Evolutionary conservation across 495 filamentous ascomycete species (phyloP), one percentile per base, ranked within the genome.

Genomic region (Massariosphaeria phaeospora): DNA sequence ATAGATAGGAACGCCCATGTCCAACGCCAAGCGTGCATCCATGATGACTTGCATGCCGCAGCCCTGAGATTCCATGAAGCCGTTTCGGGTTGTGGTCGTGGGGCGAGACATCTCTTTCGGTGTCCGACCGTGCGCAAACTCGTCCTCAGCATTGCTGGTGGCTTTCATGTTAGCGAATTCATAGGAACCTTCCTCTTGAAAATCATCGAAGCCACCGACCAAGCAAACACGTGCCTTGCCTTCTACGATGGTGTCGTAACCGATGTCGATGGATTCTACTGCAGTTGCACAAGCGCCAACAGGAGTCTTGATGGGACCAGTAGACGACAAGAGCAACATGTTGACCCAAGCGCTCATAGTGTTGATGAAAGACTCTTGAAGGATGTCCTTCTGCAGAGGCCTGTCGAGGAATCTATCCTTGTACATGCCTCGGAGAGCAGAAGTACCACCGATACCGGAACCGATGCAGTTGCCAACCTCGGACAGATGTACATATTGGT

Each of bases 101-200:
- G 93, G 93, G 38, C 93, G 82, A 0, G 93, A 99, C 93, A 99
- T 99, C 74, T 99, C 93, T 66, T 82, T 82, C 0, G 93, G 94
- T 29, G 93, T 96, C 58, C 93, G 86, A 29, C 93, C 93, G 62
- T 96, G 91, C 6, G 86, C 89, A 64, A 97, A 87, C 66, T 97
- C 93, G 55, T 96, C 89, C 47, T 95, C 84, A 21, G 91, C 89
- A 62, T 96, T 99, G 77, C 88, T 95, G 36, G 93, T 99, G 27
- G 93, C 93, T 72, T 95, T 94, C 93, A 99, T 99, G 74, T 99
- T 99, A 77, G 93, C 93, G 67, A 99, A 99, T 71, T 99, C 93
- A 62, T 96, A 97, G 3, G 93, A 96, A 45, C 94, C 93, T 74
- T 99, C 93, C 73, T 99, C 93, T 61, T 94, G 89, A 79, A 99